Conservation (phyloP, 306 rosid species). For the Ormosia semicastrata region DNA sequence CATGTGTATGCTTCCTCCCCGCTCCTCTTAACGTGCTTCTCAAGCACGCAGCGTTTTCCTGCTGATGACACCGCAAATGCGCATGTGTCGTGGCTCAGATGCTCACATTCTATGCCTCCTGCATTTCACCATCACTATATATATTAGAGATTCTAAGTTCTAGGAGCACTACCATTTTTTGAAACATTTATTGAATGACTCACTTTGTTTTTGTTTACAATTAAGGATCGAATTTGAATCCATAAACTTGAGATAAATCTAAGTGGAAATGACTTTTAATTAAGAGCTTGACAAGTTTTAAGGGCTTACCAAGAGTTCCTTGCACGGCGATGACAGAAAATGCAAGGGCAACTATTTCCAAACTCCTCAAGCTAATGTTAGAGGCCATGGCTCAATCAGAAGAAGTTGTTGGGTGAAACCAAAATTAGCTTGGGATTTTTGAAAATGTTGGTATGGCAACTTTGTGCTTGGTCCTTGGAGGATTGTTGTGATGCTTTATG, state of each 20-base stretch:
- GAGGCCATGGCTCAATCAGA: conserved; percentile 40
- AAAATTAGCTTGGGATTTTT: conserved; percentile 13
- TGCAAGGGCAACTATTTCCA: conserved; percentile 36
- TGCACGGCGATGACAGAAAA: conserved; percentile 36
- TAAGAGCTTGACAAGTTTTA: not conserved
- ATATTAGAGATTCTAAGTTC: not conserved
- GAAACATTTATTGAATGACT: not conserved
- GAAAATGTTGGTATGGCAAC: not conserved
- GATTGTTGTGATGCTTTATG: conserved; percentile 3
- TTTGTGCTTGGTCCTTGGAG: not conserved
- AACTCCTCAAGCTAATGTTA: conserved; percentile 36
- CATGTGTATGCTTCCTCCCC: conserved; percentile 76
- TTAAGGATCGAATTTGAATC: not conserved
- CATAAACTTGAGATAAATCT: not conserved
- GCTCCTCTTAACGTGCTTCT: conserved; percentile 59
- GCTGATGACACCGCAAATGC: conserved; percentile 69
- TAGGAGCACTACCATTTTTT: not conserved
- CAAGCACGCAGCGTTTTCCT: conserved; percentile 79
- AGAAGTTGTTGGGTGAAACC: not conserved
- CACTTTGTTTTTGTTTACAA: not conserved
- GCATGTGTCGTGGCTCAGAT: conserved; percentile 50
- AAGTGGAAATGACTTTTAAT: not conserved
- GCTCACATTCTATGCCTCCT: conserved; percentile 65
- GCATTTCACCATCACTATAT: not conserved
- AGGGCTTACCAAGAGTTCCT: conserved; percentile 51